Base-by-base conservation (phyloP, 2,329 filamentous ascomycete genomes). In the Orbilia brochopaga region DNA sequence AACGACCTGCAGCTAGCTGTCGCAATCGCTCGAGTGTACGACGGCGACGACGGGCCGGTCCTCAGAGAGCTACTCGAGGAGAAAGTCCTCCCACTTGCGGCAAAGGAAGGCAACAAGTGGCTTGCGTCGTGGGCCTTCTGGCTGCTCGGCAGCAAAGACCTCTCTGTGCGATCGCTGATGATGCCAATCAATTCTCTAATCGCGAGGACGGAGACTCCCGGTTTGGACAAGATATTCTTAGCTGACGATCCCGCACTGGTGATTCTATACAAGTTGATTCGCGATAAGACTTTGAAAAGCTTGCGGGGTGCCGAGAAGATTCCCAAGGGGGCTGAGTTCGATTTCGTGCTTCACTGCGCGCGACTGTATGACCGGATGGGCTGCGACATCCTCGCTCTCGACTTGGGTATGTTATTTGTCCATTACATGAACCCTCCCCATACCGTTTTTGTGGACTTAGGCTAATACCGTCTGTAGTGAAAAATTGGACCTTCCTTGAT, bases 121-220 rank as follows among this genome's bases (percentile, higher is more conserved):
- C 85, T 96, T 67, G 90, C 92, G 10, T 94, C 90, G 0, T 99
- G 94, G 94, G 90, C 91, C 1, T 96, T 96, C 78, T 96, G 91
- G 89, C 90, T 96, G 84, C 83, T 97, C 3, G 87, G 87, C 40
- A 85, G 90, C 73, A 86, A 88, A 70, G 90, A 95, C 75, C 90
- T 92, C 83, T 90, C 93, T 4, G 91, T 97, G 5, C 86, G 90
- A 58, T 87, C 89, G 5, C 82, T 99, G 2, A 89, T 96, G 75
- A 89, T 91, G 80, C 92, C 92, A 88, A 90, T 73, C 87, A 86
- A 0, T 83, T 96, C 0, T 81, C 94, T 7, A 86, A 88, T 69
- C 88, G 86, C 0, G 87, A 88, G 0, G 84, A 84, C 64, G 86
- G 69, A 73, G 50, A 61, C 86, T 0, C 87, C 89, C 0, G 88